Base-by-base conservation (phyloP, 805 yeast species). In the Torulaspora maleeae region DNA sequence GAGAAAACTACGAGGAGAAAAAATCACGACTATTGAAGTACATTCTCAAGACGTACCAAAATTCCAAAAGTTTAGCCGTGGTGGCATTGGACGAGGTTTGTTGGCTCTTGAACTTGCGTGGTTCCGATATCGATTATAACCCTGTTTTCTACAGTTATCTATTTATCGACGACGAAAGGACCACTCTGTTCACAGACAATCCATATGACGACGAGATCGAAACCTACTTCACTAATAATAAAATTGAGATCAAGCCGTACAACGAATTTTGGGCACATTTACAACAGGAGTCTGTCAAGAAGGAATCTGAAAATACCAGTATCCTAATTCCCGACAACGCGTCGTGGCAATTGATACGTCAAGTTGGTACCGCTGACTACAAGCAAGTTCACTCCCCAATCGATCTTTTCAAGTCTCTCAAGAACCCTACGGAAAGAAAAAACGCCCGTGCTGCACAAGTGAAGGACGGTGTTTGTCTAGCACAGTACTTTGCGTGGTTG, bases 21-120 rank as follows among this genome's bases (percentile, higher is more conserved):
- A 65, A 86, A 33, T 58, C 57, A 1, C 74, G 76, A 44, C 67
- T 83, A 25, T 49, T 71, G 38, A 48, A 59, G 0, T 52, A 59
- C 9, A 63, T 80, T 57, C 56, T 58, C 43, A 45, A 64, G 39
- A 47, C 63, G 32, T 47, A 61, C 36, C 37, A 47, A 22, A 40
- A 50, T 27, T 59, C 76, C 45, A 52, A 63, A 51, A 75, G 78
- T 1, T 71, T 86, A 37, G 69, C 89, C 11, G 71, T 86, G 3
- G 73, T 80, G n/a, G 80, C 89, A 1, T 67, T 90, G 42, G 97
- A 91, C 68, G 96, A 90, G 54, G 79, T 89, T 50, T 93, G 95
- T 6, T 90, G 96, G 96, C 67, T 89, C 35, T 76, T 89, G 60
- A 91, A 91, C 60, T 68, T 91, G 45, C 78, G 99, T 52, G 86